Evolutionary conservation across 768 basidiomycete species (phyloP), one percentile per base, ranked within the genome.

Genomic region (Lentinula sp.): DNA sequence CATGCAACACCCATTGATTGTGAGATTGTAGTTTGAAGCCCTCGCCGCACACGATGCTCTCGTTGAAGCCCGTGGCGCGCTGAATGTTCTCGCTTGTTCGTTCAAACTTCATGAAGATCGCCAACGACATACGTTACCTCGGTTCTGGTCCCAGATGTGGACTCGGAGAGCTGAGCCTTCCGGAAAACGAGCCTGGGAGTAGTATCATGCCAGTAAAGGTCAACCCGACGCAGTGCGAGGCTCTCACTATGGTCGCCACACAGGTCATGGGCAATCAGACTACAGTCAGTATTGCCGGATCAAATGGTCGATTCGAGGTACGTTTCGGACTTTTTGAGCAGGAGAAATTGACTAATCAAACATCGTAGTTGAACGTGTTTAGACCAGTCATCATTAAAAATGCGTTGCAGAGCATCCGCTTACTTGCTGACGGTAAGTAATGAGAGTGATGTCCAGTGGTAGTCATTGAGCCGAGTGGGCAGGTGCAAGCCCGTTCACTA

Each of bases 151-250:
- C 97, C 61, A 89, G 97, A 49, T 99, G 97, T 69, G 97, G 97
- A 60, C 83, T 99, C 48, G 97, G 97, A 28, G 97, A 99, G 74
- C 79, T 99, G 39, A 87, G 83, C 68, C 76, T 98, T 53, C 97
- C 97, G 9, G 97, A 98, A 77, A 99, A 99, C 74, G 97, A 99
- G 75, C 97, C 97, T 50, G 97, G 97, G 51, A 95, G 93, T 69
- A 96, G 93, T 62, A 98, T 99, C 76, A 99, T 99, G 97, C 97
- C 95, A 4, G 97, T 97, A 62, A 98, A 99, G 78, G 97, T 99
- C 61, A 99, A 99, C 77, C 97, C 97, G 8, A 99, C 97, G 5
- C 97, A 99, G 72, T 98, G 97, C 67, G 97, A 99, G 76, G 97
- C 97, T 8, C 74, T 98, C 62, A 98, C 97, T 6, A 98, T 98